Evolutionary conservation across 2,329 filamentous ascomycete species (phyloP).

Genomic region (Davidsoniella virescens): DNA sequence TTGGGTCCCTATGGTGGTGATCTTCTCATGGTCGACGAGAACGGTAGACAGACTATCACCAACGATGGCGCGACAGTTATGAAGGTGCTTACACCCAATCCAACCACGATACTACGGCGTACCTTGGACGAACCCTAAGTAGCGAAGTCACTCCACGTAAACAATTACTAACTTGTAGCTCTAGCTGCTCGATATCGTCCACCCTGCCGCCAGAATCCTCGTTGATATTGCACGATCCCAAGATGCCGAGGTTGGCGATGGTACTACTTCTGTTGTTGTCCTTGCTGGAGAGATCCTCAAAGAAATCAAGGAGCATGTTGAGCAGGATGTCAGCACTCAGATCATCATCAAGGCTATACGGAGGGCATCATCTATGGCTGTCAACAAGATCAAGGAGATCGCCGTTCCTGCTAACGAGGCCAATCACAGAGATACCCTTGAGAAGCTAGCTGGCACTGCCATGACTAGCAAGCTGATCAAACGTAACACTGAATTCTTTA

Average conservation of each 20-base stretch:
- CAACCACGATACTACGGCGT: not conserved
- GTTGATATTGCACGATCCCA: constrained; percentile 97
- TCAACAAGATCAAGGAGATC: constrained; percentile 99
- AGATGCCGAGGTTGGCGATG: constrained; percentile 96
- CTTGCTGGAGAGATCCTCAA: constrained; percentile 95
- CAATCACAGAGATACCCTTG: constrained; percentile 73
- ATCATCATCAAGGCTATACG: constrained; percentile 93
- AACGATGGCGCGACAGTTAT: constrained; percentile 98
- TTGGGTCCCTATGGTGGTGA: constrained; percentile 94
- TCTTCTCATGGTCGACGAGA: constrained; percentile 85
- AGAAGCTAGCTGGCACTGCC: constrained; percentile 80
- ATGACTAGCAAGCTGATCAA: constrained; percentile 99
- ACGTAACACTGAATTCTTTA: constrained; percentile 92
- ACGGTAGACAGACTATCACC: constrained; percentile 92
- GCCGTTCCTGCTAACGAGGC: constrained; percentile 68
- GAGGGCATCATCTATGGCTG: constrained; percentile 73
- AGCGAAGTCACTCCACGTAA: no score
- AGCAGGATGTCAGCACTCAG: constrained; percentile 93
- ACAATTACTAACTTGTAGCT: constrained; percentile 3
- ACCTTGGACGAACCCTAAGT: no score
- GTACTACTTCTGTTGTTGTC: constrained; percentile 93
- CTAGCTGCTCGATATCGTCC: constrained; percentile 91
- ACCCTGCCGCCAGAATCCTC: constrained; percentile 90
- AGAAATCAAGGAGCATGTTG: constrained; percentile 89
- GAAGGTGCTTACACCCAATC: constrained; percentile 47